Conservation (phyloP, 2,329 filamentous ascomycete species). For the Cladosporium halotolerans region DNA sequence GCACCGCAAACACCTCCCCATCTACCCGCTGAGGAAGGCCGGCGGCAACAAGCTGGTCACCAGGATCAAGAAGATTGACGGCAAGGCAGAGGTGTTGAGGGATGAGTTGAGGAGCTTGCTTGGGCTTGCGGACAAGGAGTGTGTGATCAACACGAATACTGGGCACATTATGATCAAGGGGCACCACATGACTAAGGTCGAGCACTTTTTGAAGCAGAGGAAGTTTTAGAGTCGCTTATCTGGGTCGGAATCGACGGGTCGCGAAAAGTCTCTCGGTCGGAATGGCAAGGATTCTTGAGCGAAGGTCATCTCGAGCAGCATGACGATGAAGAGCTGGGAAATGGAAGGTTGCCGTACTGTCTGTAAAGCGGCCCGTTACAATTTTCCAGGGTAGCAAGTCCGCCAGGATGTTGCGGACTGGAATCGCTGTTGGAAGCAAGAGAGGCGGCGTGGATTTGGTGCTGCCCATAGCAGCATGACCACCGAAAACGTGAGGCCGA, state of each 20-base stretch:
- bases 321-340: no score
- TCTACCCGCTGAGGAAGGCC: conserved; percentile 68
- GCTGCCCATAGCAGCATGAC: no score
- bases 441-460: no score
- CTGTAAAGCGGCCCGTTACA: no score
- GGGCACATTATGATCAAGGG: conserved; percentile 66
- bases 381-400: no score
- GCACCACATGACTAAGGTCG: conserved; percentile 27
- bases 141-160: conserved; percentile 57
- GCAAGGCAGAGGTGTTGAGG: conserved; percentile 59
- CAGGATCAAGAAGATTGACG: conserved; percentile 70
- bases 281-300: no score
- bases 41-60: conserved; percentile 73
- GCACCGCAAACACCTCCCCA: conserved; percentile 60
- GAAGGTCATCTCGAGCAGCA: no score
- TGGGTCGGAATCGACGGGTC: background rate
- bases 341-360: no score
- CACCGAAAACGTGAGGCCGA: no score
- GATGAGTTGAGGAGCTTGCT: conserved; percentile 58
- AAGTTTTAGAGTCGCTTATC: conserved; percentile 24
- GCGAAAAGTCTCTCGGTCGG: no score
- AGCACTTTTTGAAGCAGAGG: conserved; percentile 31
- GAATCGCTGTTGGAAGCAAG: no score
- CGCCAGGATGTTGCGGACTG: no score
- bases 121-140: conserved; percentile 38